phyloP scores from a whole-genome alignment of 352 stramenopile genomes.

The Phytophthora idaei region DNA sequence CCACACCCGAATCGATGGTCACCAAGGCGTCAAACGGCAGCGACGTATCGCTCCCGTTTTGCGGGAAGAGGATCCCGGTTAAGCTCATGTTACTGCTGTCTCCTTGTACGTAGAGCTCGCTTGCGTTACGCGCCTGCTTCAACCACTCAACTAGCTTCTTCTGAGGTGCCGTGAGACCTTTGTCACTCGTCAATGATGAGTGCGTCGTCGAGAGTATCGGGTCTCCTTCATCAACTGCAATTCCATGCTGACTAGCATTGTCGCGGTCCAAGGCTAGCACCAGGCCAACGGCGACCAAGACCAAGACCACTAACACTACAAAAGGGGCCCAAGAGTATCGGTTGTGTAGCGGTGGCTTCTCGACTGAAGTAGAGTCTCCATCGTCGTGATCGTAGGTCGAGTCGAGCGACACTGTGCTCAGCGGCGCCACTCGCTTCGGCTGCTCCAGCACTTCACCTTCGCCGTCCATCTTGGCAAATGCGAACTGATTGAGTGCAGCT shows the following conservation, averaged over 20 bases:
- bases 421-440: conserved; percentile 18
- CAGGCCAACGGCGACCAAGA: conserved; percentile 27
- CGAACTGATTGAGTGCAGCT: not conserved
- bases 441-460: conserved; percentile 3
- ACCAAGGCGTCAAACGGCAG: conserved; percentile 28
- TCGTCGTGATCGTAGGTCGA: conserved; percentile 20
- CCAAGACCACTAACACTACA: conserved; percentile 16
- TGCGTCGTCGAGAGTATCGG: not conserved
- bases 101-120: conserved; percentile 26
- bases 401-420: conserved; percentile 39
- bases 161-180: conserved; percentile 18
- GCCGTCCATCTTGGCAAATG: conserved; percentile 35
- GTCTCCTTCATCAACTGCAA: conserved; percentile 8
- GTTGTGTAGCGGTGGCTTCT: not conserved
- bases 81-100: conserved; percentile 26
- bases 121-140: conserved; percentile 24
- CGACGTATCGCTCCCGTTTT: conserved; percentile 9
- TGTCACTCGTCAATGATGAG: conserved; percentile 14
- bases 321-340: conserved; percentile 15
- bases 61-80: conserved; percentile 28
- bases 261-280: conserved; percentile 26
- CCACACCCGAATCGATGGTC: conserved; percentile 10
- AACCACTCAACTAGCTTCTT: conserved; percentile 28
- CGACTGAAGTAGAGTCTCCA: not conserved
- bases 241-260: not conserved